Conservation (phyloP, 768 basidiomycete species). For the Cystofilobasidium capitatum region DNA sequence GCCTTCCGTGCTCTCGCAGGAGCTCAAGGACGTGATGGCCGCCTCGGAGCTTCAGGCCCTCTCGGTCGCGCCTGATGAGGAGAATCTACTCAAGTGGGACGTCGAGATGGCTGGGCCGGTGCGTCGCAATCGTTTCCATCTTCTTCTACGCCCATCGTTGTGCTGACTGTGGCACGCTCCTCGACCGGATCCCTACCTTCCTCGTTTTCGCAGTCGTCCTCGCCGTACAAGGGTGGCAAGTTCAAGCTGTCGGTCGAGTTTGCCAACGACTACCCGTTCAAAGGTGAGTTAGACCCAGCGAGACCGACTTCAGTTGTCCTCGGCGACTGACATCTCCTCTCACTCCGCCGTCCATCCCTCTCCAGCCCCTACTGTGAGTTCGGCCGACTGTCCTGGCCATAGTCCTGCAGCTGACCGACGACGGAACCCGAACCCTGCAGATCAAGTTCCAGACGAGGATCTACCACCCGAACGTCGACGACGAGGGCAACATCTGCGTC, state of each 20-base stretch:
- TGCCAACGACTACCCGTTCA: slow-evolving; percentile 39
- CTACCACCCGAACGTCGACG: slow-evolving; percentile 41
- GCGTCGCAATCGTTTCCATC: slow-evolving; percentile 18
- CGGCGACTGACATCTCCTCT: neutral
- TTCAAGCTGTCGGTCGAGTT: slow-evolving; percentile 38
- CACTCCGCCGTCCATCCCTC: neutral
- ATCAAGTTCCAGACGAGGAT: slow-evolving; percentile 39
- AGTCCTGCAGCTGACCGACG: too few relatives aligned
- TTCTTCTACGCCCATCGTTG: too few relatives aligned
- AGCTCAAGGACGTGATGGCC: slow-evolving; percentile 19
- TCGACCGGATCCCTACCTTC: neutral
- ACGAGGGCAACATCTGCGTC: slow-evolving; percentile 40
- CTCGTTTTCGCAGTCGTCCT: slow-evolving; percentile 26
- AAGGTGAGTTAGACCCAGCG: slow-evolving; percentile 20
- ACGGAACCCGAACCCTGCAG: slow-evolving; percentile 26
- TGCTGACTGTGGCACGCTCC: neutral
- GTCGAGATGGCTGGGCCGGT: slow-evolving; percentile 38
- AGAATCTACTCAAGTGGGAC: slow-evolving; percentile 36
- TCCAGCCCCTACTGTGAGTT: slow-evolving; percentile 31
- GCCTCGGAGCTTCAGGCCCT: slow-evolving; percentile 29
- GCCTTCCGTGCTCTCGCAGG: slow-evolving; percentile 4
- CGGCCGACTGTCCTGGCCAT: neutral
- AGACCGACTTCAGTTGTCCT: neutral
- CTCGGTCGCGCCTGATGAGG: slow-evolving; percentile 35
- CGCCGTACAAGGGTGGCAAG: slow-evolving; percentile 38